Conservation (phyloP, 805 yeast genomes). For the Teunomyces cretensis region DNA sequence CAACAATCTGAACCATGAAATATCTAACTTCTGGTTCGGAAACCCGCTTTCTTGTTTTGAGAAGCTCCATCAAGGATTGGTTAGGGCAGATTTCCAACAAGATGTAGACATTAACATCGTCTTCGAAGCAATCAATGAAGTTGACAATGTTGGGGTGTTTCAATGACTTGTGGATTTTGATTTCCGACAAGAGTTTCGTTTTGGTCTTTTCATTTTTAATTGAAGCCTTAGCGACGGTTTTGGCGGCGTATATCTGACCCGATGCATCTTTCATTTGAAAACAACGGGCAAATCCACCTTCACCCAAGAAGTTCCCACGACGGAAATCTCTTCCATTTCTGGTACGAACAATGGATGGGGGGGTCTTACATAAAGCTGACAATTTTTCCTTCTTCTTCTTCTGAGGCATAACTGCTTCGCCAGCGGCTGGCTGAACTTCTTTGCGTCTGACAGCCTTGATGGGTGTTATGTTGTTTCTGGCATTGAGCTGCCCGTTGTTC, state of each 20-base stretch:
- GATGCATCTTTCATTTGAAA: conserved; percentile 91
- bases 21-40: conserved; percentile 90
- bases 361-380: conserved; percentile 91
- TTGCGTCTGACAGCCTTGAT: conserved; percentile 32
- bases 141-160: conserved; percentile 87
- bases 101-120: conserved; percentile 89
- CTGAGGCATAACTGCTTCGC: conserved; percentile 15
- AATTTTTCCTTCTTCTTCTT: conserved; percentile 86
- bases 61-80: conserved; percentile 89
- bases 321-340: conserved; percentile 85
- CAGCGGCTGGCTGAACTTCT: conserved; percentile 18
- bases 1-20: conserved; percentile 88
- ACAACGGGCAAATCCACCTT: conserved; percentile 98
- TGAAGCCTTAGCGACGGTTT: conserved; percentile 95
- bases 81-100: conserved; percentile 92
- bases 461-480: conserved; percentile 42
- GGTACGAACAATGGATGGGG: conserved; percentile 89
- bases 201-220: conserved; percentile 88
- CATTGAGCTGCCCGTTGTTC: conserved; percentile 51
- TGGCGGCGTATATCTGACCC: conserved; percentile 91
- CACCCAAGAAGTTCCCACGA: conserved; percentile 89
- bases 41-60: conserved; percentile 78
- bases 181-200: conserved; percentile 83
- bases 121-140: conserved; percentile 96
- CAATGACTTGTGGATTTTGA: conserved; percentile 90